Conservation (phyloP, 257 asterid species). For the Phtheirospermum japonicum region DNA sequence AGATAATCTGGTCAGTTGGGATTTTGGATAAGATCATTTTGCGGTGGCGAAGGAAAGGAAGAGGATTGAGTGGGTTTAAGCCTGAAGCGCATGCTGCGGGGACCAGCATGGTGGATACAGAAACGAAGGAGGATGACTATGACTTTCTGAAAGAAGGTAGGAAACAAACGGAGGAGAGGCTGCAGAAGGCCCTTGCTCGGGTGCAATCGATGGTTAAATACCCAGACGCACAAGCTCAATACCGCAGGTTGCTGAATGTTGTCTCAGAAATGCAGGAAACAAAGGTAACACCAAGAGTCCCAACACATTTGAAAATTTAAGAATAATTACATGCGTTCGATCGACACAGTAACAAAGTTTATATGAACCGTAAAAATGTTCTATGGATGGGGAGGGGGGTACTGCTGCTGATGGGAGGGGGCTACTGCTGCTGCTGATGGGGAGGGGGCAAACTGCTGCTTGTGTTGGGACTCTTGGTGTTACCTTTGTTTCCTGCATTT, state of each 20-base stretch:
- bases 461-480: not conserved
- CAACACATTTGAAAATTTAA: too few relatives aligned
- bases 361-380: too few relatives aligned
- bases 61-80: conserved; percentile 77
- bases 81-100: conserved; percentile 54
- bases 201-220: conserved; percentile 94
- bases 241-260: conserved; percentile 78
- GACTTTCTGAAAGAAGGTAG: conserved; percentile 85
- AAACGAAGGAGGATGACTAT: conserved; percentile 70
- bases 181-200: conserved; percentile 81
- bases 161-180: conserved; percentile 76
- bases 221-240: conserved; percentile 94
- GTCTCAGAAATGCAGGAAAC: conserved; percentile 83
- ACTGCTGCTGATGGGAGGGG: too few relatives aligned
- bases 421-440: too few relatives aligned
- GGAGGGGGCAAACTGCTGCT: too few relatives aligned
- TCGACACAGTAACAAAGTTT: too few relatives aligned
- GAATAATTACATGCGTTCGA: too few relatives aligned
- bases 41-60: conserved; percentile 87
- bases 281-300: conserved; percentile 43
- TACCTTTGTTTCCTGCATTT: conserved; percentile 82
- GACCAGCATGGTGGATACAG: conserved; percentile 39
- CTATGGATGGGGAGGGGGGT: too few relatives aligned
- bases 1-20: conserved; percentile 90
- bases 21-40: conserved; percentile 78